Conservation (phyloP, 768 basidiomycete genomes). For the Panaeolus cyanescens region DNA sequence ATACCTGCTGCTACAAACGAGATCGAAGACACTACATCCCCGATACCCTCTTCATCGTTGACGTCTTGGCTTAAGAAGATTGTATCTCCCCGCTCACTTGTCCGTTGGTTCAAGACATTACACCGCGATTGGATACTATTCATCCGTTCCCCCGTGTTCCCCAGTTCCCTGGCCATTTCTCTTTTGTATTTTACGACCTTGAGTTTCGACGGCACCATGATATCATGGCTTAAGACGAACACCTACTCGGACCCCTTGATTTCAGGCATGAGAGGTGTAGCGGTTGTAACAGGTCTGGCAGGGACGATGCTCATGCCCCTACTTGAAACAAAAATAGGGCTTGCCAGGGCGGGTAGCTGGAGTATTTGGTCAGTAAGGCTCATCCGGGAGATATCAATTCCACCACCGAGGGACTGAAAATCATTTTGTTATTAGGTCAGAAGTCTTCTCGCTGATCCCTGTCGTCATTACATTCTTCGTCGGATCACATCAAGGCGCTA, state of each 20-base stretch:
- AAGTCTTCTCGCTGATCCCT: conserved; percentile 45
- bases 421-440: conserved; percentile 42
- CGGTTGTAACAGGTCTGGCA: conserved; percentile 45
- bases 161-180: conserved; percentile 11
- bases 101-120: conserved; percentile 22
- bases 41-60: background rate
- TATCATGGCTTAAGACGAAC: conserved; percentile 49
- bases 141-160: conserved; percentile 18
- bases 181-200: conserved; percentile 14
- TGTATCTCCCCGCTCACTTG: conserved; percentile 23
- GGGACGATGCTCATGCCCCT: conserved; percentile 47
- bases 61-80: background rate
- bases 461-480: conserved; percentile 29
- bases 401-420: too few species aligned
- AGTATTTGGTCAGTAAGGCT: conserved; percentile 40
- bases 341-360: conserved; percentile 51
- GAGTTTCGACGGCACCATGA: conserved; percentile 53
- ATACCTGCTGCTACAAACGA: background rate
- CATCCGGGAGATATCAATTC: background rate
- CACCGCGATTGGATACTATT: conserved; percentile 13
- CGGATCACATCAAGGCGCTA: conserved; percentile 11
- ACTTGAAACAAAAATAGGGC: conserved; percentile 42
- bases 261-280: conserved; percentile 48
- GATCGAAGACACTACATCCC: background rate
- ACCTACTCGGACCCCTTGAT: conserved; percentile 48